phyloP scores from a whole-genome alignment of 306 rosid species.

The Sicyos baderoa region DNA sequence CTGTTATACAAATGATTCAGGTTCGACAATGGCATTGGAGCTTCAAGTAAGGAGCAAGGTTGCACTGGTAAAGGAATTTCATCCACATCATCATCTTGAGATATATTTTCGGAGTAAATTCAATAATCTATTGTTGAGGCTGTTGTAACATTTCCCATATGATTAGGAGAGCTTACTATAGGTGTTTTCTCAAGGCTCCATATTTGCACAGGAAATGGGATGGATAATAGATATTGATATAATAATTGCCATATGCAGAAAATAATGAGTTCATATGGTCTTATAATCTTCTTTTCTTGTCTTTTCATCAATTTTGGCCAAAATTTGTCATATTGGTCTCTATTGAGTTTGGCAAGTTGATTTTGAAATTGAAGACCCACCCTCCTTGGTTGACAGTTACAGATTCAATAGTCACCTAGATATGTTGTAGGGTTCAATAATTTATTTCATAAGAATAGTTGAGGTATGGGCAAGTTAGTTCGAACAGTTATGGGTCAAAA shows the following conservation, averaged over 20 bases:
- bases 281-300: neutral
- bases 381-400: too few relatives aligned
- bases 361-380: neutral
- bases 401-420: too few relatives aligned
- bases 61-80: conserved; percentile 20
- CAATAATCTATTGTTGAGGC: neutral
- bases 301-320: neutral
- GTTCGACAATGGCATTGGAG: neutral
- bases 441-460: too few relatives aligned
- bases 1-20: conserved; percentile 54
- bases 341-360: neutral
- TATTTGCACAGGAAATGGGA: neutral
- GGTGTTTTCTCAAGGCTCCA: neutral
- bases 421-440: too few relatives aligned
- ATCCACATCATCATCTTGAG: conserved; percentile 18
- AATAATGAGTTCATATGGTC: neutral
- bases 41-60: conserved; percentile 24
- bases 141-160: conserved; percentile 7
- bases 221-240: neutral
- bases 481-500: too few relatives aligned
- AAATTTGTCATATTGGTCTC: too few relatives aligned
- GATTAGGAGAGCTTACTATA: neutral
- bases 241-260: neutral
- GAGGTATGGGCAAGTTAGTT: too few relatives aligned
- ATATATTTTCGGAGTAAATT: neutral